phyloP scores from a whole-genome alignment of 2,329 filamentous ascomycete genomes.

The Pyricularia sp. region DNA sequence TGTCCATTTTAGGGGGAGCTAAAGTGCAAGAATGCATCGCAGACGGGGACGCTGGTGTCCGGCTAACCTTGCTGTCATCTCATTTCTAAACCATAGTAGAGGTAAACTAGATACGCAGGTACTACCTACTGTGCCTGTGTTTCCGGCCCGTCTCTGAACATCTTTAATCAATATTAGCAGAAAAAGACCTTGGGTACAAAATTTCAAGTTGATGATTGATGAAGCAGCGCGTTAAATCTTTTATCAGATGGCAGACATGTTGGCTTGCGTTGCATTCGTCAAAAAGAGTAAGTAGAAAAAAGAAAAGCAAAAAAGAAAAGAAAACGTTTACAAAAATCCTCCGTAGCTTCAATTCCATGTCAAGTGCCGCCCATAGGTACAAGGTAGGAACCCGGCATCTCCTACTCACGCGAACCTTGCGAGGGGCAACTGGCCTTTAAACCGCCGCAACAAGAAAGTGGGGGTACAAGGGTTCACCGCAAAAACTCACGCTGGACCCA shows the following conservation, averaged over 20 bases:
- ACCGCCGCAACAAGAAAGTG: neutral
- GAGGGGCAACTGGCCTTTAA: neutral
- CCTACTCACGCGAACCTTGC: neutral
- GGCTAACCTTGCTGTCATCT: neutral
- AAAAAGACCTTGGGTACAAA: neutral
- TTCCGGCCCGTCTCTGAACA: neutral
- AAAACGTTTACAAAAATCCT: too few species aligned
- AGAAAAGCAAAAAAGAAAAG: too few species aligned
- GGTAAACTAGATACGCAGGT: neutral
- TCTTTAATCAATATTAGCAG: neutral
- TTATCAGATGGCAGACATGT: neutral
- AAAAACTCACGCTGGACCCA: neutral
- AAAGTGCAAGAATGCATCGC: neutral
- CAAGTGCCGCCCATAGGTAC: neutral
- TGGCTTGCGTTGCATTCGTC: neutral
- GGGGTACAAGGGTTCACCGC: neutral
- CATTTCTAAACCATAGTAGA: neutral
- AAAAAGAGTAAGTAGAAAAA: neutral
- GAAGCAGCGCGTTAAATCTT: neutral
- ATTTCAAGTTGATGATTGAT: neutral
- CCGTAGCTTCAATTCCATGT: too few species aligned
- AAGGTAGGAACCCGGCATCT: neutral
- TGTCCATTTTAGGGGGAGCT: neutral
- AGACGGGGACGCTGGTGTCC: neutral
- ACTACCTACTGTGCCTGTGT: neutral